A percentile compares a stretch with the other conserved stretches of the same genome.
Evolutionary conservation across 2,329 filamentous ascomycete species (phyloP).

Genomic region (Eutypa lata): DNA sequence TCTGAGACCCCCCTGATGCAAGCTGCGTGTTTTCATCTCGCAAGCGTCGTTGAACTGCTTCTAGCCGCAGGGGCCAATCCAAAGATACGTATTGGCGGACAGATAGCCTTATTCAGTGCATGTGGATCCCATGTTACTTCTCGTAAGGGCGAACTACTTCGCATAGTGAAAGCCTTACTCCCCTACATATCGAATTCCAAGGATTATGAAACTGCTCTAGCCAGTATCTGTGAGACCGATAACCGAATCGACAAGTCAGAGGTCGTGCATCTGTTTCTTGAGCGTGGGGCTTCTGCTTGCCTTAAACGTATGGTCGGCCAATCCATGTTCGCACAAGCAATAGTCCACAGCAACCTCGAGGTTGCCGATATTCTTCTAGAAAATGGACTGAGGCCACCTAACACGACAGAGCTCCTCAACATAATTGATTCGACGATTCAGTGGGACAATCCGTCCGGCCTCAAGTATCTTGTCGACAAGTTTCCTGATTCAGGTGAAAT

Average conservation of each 20-base stretch:
- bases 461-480: constrained; percentile 3
- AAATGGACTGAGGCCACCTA: constrained; percentile 3
- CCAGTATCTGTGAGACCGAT: not conserved
- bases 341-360: not conserved
- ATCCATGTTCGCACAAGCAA: not conserved
- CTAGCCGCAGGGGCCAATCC: constrained; percentile 7
- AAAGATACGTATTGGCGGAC: not conserved
- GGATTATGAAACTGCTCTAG: not conserved
- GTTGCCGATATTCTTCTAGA: constrained; percentile 6
- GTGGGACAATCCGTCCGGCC: not conserved
- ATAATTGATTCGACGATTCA: not conserved
- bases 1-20: constrained; percentile 6
- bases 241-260: not conserved
- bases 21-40: not conserved
- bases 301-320: not conserved
- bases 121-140: not conserved
- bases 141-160: not conserved
- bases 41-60: constrained; percentile 1
- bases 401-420: not conserved
- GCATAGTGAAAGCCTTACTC: constrained; percentile 4
- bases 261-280: constrained; percentile 1
- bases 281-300: not conserved
- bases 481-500: not conserved
- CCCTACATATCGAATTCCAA: not conserved
- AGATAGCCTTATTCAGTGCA: constrained; percentile 2